phyloP scores from a whole-genome alignment of 768 basidiomycete genomes.

The Termitomyces sp. region DNA sequence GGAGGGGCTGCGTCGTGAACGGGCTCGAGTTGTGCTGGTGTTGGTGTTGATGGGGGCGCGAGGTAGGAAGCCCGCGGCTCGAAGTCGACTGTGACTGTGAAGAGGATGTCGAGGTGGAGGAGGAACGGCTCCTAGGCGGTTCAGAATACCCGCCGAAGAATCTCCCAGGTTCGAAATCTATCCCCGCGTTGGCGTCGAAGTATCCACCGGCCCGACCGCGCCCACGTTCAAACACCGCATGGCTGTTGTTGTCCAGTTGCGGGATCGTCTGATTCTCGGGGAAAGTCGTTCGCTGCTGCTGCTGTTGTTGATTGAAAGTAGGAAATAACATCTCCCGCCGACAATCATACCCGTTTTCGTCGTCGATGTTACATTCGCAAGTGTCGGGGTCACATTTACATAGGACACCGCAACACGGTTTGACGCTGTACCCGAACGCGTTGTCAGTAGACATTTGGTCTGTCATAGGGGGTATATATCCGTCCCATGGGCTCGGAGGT shows the following conservation, averaged over 20 bases:
- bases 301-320: neutral
- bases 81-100: conserved; percentile 22
- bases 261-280: neutral
- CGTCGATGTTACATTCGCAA: conserved; percentile 17
- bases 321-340: conserved; percentile 17
- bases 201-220: conserved; percentile 9
- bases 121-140: conserved; percentile 21
- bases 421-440: conserved; percentile 12
- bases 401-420: conserved; percentile 21
- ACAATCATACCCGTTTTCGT: conserved; percentile 21
- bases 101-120: conserved; percentile 15
- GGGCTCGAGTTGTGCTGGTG: neutral
- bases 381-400: conserved; percentile 21
- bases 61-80: conserved; percentile 15
- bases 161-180: neutral
- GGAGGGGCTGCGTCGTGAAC: conserved; percentile 8
- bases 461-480: conserved; percentile 9
- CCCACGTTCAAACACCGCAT: neutral
- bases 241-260: neutral
- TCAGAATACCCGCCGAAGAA: conserved; percentile 4
- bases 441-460: conserved; percentile 6
- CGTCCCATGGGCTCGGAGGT: conserved; percentile 12
- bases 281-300: neutral
- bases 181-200: neutral
- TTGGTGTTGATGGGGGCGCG: neutral